These are phyloP conservation scores for Leccinum boreale DNA, from an alignment of 768 basidiomycete species.

Conservation along the genomic window DNA sequence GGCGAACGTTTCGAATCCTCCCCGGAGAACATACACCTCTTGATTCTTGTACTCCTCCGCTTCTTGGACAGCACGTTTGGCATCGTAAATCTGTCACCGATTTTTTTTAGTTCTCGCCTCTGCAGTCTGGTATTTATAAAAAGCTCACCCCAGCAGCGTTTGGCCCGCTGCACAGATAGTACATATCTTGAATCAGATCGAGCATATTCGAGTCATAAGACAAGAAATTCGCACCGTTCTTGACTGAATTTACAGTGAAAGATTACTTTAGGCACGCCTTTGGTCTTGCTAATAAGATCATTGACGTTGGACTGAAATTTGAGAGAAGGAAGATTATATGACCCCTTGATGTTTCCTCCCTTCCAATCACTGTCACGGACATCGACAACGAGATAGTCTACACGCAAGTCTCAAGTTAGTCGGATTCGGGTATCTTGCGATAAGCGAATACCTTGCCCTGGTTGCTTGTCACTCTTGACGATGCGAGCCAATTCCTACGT, in stretches of 20 bases:
- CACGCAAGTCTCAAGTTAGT: background rate
- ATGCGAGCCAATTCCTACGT: constrained; percentile 64
- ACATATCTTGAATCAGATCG: background rate
- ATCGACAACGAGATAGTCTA: constrained; percentile 75
- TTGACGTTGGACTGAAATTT: constrained; percentile 58
- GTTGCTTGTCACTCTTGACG: constrained; percentile 61
- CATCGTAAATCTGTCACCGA: constrained; percentile 57
- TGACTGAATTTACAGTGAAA: constrained; percentile 83
- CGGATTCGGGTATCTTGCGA: background rate
- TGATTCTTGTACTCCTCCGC: constrained; percentile 45
- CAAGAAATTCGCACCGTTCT: constrained; percentile 49
- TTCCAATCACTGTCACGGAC: constrained; percentile 80
- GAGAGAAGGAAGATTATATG: constrained; percentile 58
- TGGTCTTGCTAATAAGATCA: constrained; percentile 55
- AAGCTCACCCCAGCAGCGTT: constrained; percentile 65
- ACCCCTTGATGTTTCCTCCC: constrained; percentile 75
- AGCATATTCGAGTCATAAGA: background rate
- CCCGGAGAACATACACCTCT: constrained; percentile 62
- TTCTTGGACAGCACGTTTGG: constrained; percentile 47
- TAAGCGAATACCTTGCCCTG: constrained; percentile 36
- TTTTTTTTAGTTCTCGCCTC: constrained; percentile 5
- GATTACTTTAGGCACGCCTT: constrained; percentile 58
- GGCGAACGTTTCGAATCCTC: constrained; percentile 75
- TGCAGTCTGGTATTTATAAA: background rate
- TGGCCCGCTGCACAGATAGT: constrained; percentile 54